phyloP scores from a whole-genome alignment of 2,329 filamentous ascomycete genomes.

The Sporothrix inflata region DNA sequence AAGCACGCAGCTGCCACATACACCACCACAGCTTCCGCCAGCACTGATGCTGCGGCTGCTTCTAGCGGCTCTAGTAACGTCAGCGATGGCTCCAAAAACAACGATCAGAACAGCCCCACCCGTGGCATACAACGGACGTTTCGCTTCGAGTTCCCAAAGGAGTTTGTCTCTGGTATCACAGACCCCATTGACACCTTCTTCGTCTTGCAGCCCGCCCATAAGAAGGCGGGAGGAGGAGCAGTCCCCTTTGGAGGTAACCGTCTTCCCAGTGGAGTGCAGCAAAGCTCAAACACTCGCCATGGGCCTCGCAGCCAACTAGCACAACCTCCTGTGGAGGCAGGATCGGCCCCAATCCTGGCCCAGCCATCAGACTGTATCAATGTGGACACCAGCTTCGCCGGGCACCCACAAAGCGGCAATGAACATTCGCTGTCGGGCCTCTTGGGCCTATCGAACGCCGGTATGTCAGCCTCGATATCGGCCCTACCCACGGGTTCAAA shows the following conservation, averaged over 20 bases:
- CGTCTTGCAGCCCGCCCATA: conserved; percentile 15
- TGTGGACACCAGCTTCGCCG: neutral
- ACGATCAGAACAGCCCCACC: conserved; percentile 14
- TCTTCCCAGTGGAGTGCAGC: neutral
- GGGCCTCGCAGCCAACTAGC: neutral
- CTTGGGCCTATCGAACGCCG: neutral
- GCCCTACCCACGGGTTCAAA: neutral
- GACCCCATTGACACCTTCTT: conserved; percentile 38
- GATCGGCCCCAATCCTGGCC: neutral
- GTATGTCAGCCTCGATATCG: neutral
- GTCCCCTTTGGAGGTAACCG: neutral
- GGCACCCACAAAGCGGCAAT: neutral
- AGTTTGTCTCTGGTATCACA: neutral
- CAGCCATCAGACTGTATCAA: neutral
- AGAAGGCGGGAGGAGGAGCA: neutral
- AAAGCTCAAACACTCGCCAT: neutral
- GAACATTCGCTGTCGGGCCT: neutral
- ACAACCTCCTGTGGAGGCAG: neutral
- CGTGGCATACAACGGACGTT: conserved; percentile 25
- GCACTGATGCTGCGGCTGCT: neutral
- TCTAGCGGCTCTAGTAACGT: neutral
- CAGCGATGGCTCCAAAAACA: conserved; percentile 23
- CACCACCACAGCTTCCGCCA: neutral
- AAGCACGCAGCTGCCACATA: conserved; percentile 33
- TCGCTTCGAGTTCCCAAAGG: conserved; percentile 34